These are phyloP conservation scores for Wallacemonas sp. DNA, from an alignment of 208 protist genomes.

Conservation along the genomic window DNA sequence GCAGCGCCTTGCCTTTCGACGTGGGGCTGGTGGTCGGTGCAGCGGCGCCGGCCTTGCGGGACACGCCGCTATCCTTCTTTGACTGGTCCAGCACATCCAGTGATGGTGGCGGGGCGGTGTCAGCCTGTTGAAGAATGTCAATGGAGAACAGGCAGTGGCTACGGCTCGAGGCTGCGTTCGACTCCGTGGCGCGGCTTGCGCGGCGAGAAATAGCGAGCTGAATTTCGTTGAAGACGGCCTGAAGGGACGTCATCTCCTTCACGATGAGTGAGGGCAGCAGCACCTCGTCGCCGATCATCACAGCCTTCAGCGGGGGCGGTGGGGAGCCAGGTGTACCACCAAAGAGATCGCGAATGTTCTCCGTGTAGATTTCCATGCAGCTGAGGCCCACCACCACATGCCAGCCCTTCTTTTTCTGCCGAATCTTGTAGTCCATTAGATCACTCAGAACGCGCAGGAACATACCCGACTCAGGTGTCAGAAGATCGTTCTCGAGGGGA, in stretches of 20 bases:
- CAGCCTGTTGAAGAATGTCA: constrained; percentile 85
- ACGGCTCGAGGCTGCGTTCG: constrained; percentile 87
- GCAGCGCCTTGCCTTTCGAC: background rate
- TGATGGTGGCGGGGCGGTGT: constrained; percentile 57
- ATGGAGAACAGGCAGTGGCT: constrained; percentile 92
- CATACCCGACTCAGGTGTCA: constrained; percentile 83
- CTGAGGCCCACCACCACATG: constrained; percentile 82
- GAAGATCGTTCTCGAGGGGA: constrained; percentile 63
- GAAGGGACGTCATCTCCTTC: constrained; percentile 61
- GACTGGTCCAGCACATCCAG: constrained; percentile 47
- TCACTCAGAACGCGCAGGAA: constrained; percentile 87
- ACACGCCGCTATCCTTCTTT: constrained; percentile 20
- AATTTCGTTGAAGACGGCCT: constrained; percentile 71
- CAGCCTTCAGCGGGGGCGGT: constrained; percentile 72
- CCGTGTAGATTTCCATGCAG: constrained; percentile 89
- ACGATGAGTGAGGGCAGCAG: constrained; percentile 64
- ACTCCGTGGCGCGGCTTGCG: constrained; percentile 66
- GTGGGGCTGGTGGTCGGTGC: background rate
- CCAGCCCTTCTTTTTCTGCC: constrained; percentile 53
- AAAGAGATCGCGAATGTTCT: constrained; percentile 86
- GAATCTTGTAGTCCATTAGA: constrained; percentile 68
- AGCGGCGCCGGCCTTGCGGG: background rate
- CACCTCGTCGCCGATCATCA: constrained; percentile 76
- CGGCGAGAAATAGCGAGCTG: constrained; percentile 69
- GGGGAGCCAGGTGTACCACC: constrained; percentile 35